Percentiles rank a stretch among this genome's conserved stretches.
phyloP scores from a whole-genome alignment of 345 rosid genomes.

The Zanthoxylum bungeanum region DNA sequence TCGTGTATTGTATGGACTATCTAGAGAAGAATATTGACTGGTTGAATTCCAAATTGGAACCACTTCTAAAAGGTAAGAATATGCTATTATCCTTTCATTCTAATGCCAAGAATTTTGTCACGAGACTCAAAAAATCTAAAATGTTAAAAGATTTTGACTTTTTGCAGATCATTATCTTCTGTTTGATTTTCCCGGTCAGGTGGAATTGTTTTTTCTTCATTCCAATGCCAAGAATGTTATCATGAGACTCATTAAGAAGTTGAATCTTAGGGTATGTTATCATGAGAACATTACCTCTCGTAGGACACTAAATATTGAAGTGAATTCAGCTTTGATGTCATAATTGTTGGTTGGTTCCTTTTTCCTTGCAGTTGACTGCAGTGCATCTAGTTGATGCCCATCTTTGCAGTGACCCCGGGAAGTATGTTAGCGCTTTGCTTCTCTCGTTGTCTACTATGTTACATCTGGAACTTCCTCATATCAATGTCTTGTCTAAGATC shows the following conservation, averaged over 20 bases:
- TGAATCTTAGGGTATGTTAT: constrained; percentile 77
- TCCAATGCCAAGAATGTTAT: constrained; percentile 69
- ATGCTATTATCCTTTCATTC: background rate
- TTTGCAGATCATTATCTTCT: constrained; percentile 91
- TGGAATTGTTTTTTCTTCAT: constrained; percentile 83
- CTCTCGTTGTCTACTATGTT: constrained; percentile 87
- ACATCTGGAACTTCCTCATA: constrained; percentile 89
- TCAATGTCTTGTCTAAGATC: constrained; percentile 91
- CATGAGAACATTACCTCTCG: background rate
- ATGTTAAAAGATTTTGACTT: constrained; percentile 1
- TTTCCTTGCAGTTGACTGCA: constrained; percentile 72
- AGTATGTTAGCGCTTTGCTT: constrained; percentile 81
- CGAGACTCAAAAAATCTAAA: background rate
- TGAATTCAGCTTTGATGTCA: constrained; percentile 9
- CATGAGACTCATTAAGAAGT: constrained; percentile 66
- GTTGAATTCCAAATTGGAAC: constrained; percentile 75
- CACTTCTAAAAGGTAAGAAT: constrained; percentile 70
- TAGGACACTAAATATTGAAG: background rate
- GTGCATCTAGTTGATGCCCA: constrained; percentile 90
- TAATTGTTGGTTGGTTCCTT: constrained; percentile 14
- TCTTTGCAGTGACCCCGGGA: constrained; percentile 88
- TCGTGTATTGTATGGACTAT: constrained; percentile 83
- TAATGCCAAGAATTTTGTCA: background rate
- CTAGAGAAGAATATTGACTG: constrained; percentile 90
- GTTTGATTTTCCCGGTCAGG: constrained; percentile 97